phyloP scores from a whole-genome alignment of 805 yeast genomes.

The Barnettozyma sp. region DNA sequence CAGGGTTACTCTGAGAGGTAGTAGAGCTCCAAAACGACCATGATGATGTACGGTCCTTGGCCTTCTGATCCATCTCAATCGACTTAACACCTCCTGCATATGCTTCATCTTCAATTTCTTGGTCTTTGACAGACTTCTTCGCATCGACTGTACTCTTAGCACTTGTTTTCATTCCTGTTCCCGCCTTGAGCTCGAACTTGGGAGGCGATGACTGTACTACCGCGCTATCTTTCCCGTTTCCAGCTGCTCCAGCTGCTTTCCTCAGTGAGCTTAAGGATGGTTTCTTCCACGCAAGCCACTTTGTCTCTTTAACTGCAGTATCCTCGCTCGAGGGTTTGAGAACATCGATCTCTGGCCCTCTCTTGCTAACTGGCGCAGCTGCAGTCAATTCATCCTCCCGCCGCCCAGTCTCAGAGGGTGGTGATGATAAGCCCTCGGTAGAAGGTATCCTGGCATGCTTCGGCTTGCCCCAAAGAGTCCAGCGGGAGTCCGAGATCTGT shows the following conservation, averaged over 20 bases:
- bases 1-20: too few relatives aligned
- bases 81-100: slow-evolving; percentile 4
- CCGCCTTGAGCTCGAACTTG: too few relatives aligned
- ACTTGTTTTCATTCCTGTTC: too few relatives aligned
- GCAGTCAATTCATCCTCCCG: neutral
- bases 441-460: neutral
- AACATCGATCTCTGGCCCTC: too few relatives aligned
- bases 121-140: slow-evolving; percentile 1
- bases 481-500: too few relatives aligned
- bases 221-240: slow-evolving; percentile 25
- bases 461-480: slow-evolving; percentile 2
- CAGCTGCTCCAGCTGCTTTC: slow-evolving; percentile 13
- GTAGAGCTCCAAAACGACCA: slow-evolving; percentile 25
- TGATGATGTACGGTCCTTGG: slow-evolving; percentile 11
- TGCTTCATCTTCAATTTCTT: slow-evolving; percentile 3
- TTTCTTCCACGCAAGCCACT: slow-evolving; percentile 23
- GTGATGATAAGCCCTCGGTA: neutral
- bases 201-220: too few relatives aligned
- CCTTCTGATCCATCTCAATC: slow-evolving; percentile 3
- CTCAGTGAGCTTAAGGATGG: slow-evolving; percentile 20
- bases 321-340: slow-evolving; percentile 4
- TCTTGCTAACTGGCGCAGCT: too few relatives aligned
- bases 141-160: neutral
- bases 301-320: slow-evolving; percentile 1
- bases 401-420: too few relatives aligned